Evolutionary conservation across 2,329 filamentous ascomycete genomes (phyloP).

Genomic region (Ceratocystis papillata): DNA sequence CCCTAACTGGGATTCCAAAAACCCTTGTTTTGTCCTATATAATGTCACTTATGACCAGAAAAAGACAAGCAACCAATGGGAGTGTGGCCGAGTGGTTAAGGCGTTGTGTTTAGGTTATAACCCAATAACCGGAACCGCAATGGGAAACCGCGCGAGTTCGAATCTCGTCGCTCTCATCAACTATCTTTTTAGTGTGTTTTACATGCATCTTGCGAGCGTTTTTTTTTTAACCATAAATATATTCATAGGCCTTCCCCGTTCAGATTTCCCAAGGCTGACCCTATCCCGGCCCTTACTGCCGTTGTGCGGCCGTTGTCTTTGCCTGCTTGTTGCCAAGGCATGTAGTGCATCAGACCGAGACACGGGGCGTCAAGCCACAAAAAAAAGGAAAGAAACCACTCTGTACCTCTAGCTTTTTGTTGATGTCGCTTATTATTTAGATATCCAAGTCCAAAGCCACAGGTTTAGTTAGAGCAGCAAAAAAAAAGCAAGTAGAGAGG

Average conservation of each 20-base stretch:
- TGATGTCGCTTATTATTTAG: neutral
- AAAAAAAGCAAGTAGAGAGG: neutral
- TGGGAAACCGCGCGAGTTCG: slow-evolving; percentile 41
- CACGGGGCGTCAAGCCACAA: neutral
- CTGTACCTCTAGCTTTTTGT: neutral
- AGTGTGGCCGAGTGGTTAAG: slow-evolving; percentile 47
- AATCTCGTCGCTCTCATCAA: slow-evolving; percentile 29
- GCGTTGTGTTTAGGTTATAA: slow-evolving; percentile 43
- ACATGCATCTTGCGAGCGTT: neutral
- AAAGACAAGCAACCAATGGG: slow-evolving; percentile 26
- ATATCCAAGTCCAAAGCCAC: neutral
- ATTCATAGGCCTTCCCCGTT: too few species aligned
- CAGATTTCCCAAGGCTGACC: too few species aligned
- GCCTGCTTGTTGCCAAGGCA: neutral
- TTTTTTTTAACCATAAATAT: neutral
- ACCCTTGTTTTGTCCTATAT: too few species aligned
- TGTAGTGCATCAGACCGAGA: slow-evolving; percentile 2
- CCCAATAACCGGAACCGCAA: slow-evolving; percentile 31
- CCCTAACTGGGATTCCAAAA: neutral
- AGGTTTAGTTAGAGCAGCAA: neutral
- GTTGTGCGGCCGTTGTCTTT: neutral
- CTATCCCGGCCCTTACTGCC: too few species aligned
- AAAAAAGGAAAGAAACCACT: too few species aligned
- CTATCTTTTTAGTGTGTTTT: neutral
- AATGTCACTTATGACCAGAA: too few species aligned